phyloP scores from a whole-genome alignment of 331 rosid genomes.

The Cydonia oblonga region DNA sequence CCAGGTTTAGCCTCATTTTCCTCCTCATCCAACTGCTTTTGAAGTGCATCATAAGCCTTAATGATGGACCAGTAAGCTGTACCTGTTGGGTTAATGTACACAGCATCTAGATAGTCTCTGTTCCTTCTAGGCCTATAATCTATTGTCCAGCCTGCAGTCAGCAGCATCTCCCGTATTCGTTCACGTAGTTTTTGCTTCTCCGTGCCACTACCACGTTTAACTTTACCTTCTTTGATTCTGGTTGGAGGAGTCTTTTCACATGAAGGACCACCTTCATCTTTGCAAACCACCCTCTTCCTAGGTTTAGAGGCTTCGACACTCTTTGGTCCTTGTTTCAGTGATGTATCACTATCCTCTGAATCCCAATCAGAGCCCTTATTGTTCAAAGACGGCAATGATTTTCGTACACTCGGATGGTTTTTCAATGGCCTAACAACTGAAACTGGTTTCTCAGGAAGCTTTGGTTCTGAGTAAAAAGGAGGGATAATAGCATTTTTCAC shows the following conservation, averaged over 20 bases:
- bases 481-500: slow-evolving; percentile 33
- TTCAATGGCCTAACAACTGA: slow-evolving; percentile 36
- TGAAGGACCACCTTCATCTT: slow-evolving; percentile 43
- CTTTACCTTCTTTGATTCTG: slow-evolving; percentile 55
- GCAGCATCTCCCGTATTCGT: slow-evolving; percentile 77
- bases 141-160: slow-evolving; percentile 78
- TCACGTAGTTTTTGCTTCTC: slow-evolving; percentile 95
- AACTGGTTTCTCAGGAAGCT: slow-evolving; percentile 30
- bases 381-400: slow-evolving; percentile 44
- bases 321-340: slow-evolving; percentile 46
- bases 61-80: slow-evolving; percentile 99
- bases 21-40: slow-evolving; percentile 69
- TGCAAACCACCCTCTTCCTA: slow-evolving; percentile 21
- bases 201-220: slow-evolving; percentile 87
- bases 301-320: slow-evolving; percentile 32
- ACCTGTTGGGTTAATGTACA: slow-evolving; percentile 79
- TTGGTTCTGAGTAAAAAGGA: slow-evolving; percentile 33
- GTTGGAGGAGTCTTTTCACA: slow-evolving; percentile 43
- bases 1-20: slow-evolving; percentile 38
- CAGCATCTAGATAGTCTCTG: slow-evolving; percentile 96
- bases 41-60: slow-evolving; percentile 97
- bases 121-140: slow-evolving; percentile 98
- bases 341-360: slow-evolving; percentile 58
- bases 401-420: slow-evolving; percentile 32
- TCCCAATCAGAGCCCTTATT: slow-evolving; percentile 43